These are phyloP conservation scores for Mycena leptocephala DNA, from an alignment of 768 basidiomycete species.

Conservation along the genomic window DNA sequence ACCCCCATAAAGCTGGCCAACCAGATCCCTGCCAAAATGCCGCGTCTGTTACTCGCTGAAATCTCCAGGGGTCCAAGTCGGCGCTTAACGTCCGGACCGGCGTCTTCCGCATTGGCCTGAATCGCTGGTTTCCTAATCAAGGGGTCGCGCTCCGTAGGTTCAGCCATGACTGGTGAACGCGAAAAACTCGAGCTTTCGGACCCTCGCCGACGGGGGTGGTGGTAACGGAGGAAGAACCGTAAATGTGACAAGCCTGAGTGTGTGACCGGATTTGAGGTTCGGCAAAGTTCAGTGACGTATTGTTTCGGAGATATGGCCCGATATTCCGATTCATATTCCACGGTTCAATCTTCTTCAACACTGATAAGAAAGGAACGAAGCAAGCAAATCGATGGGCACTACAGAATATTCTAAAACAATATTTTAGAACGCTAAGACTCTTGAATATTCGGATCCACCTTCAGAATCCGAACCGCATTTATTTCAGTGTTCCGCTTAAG, in stretches of 20 bases:
- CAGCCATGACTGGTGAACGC: conserved; percentile 1
- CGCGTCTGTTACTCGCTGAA: conserved; percentile 16
- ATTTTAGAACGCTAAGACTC: no score
- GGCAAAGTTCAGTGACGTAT: neutral
- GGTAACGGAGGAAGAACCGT: neutral
- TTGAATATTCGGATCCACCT: no score
- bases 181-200: neutral
- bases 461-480: no score
- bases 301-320: neutral
- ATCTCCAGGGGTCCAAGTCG: conserved; percentile 31
- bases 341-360: no score
- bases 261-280: neutral
- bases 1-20: conserved; percentile 30
- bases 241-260: neutral
- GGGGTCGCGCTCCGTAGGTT: conserved; percentile 34
- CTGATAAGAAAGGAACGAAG: no score
- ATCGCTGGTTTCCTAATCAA: conserved; percentile 9
- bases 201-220: neutral
- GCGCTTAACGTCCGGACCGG: neutral
- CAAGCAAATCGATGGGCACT: neutral
- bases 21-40: conserved; percentile 29
- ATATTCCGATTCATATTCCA: no score
- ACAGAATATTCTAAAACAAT: neutral
- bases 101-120: neutral
- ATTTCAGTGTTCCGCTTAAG: no score